Conservation (phyloP, 345 rosid genomes). For the Hibiscus syriacus region DNA sequence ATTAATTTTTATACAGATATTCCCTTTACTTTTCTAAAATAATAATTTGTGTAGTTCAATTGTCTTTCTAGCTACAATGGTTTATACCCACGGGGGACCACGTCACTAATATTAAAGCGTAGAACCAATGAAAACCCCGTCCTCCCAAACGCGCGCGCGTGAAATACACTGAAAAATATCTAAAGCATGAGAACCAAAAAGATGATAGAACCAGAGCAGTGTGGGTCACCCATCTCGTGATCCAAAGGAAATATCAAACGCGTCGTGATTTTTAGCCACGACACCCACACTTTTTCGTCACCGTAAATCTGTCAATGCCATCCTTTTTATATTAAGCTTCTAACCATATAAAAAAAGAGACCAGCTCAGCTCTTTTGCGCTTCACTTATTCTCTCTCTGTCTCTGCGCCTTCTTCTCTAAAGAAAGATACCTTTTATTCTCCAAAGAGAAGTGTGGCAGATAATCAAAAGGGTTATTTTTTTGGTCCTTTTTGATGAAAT, state of each 20-base stretch:
- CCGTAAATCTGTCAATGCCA: conserved; percentile 6
- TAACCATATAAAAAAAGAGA: no score
- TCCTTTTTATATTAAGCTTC: conserved; percentile 12
- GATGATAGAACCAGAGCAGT: conserved; percentile 25
- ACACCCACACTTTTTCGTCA: conserved; percentile 1
- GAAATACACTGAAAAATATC: conserved; percentile 24
- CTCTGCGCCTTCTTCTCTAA: neutral
- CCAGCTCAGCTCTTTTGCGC: neutral
- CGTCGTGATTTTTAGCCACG: conserved; percentile 30
- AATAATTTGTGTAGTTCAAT: no score
- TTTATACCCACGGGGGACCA: neutral
- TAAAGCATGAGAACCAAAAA: conserved; percentile 16
- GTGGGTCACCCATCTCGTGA: conserved; percentile 46
- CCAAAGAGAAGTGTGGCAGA: conserved; percentile 7
- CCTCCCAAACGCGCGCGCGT: conserved; percentile 8
- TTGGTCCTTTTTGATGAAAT: conserved; percentile 1
- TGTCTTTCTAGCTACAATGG: neutral
- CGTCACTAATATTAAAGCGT: conserved; percentile 1
- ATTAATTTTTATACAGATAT: no score
- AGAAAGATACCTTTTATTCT: no score
- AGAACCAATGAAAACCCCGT: neutral
- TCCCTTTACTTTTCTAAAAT: neutral
- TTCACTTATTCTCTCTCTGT: neutral
- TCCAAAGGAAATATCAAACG: conserved; percentile 24
- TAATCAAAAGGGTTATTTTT: neutral